Conservation (phyloP, 73 alveolate genomes). For the Symbiodinium pilosum region DNA sequence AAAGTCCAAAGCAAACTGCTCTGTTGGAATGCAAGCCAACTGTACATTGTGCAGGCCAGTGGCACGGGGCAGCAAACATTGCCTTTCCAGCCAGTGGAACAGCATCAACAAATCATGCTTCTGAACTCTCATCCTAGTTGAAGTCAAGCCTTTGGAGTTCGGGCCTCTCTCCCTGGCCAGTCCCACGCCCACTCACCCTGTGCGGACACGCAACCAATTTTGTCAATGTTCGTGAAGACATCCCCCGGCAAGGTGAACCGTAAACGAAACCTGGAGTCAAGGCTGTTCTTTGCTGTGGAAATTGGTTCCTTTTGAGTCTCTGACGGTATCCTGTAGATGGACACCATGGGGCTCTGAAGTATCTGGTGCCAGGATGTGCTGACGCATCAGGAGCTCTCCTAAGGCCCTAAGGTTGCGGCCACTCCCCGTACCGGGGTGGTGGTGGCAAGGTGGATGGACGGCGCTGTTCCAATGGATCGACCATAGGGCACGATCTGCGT, state of each 20-base stretch:
- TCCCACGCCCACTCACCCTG: background rate
- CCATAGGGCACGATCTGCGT: constrained; percentile 97
- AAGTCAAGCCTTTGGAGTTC: too few relatives aligned
- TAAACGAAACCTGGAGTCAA: constrained; percentile 91
- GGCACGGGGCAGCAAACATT: constrained; percentile 74
- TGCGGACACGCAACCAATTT: constrained; percentile 41
- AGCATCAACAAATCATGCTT: too few relatives aligned
- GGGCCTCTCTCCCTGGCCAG: constrained; percentile 86
- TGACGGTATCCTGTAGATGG: constrained; percentile 95
- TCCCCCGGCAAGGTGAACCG: constrained; percentile 96
- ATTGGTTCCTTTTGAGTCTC: too few relatives aligned
- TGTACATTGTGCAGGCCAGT: constrained; percentile 10
- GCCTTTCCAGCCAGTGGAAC: constrained; percentile 33
- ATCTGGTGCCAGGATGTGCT: background rate
- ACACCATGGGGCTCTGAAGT: constrained; percentile 93
- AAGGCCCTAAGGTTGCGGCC: background rate
- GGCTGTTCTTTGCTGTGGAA: background rate
- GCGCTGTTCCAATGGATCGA: constrained; percentile 98
- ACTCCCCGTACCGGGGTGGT: constrained; percentile 97
- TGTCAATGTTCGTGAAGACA: constrained; percentile 96
- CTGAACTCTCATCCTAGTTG: too few relatives aligned
- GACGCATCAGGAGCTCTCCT: background rate
- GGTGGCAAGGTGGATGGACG: constrained; percentile 97
- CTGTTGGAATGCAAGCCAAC: background rate
- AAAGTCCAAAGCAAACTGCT: background rate